Base-by-base conservation (phyloP, 805 yeast genomes). In the Huiozyma sinensis region DNA sequence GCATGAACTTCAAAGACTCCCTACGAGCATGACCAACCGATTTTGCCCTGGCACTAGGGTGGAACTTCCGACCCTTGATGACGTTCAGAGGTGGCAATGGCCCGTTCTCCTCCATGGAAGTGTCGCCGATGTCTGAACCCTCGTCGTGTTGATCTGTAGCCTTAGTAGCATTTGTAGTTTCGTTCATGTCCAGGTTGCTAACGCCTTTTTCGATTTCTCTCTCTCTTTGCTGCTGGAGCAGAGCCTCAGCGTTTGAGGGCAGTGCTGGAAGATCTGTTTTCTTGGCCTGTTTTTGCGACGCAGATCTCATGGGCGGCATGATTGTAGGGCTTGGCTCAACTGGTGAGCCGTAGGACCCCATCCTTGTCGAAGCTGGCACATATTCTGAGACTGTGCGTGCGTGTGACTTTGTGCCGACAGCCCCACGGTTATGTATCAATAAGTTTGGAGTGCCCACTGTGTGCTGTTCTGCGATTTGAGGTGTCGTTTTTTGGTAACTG, bases 11-110 rank as follows among this genome's bases (percentile, higher is more conserved):
- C 41, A 72, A 61, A 6, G 83, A 73, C 47, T 79, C 81, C 53
- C 77, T 80, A 56, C 85, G 75, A 17, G 77, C 73, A 59, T 85
- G 90, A 6, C 67, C 67, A 40, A 85, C 79, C 17, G 95, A 83
- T 58, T 83, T 86, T 3, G 95, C 94, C 54, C 95, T 75, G 0
- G 94, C 95, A 10, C 87, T 77, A 33, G 95, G 94, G 61, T 85
- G 95, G 46, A 57, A 61, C 49, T 62, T 68, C 33, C 64, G 60
- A 7, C 63, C 62, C 28, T 55, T 57, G 6, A 58, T 53, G 1
- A 55, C 44, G 38, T 47, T 50, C 12, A 47, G 45, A 28, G 48
- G 55, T 13, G 60, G 58, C 13, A 59, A 41, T 10, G 58, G 58
- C 34, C 49, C 50, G 24, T 41, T 48, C 12, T 39, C 44, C 9